A percentile compares a stretch with the other conserved stretches of the same genome.
Conservation (phyloP, 2,329 filamentous ascomycete genomes). For the Rhynchosporium graminicola region DNA sequence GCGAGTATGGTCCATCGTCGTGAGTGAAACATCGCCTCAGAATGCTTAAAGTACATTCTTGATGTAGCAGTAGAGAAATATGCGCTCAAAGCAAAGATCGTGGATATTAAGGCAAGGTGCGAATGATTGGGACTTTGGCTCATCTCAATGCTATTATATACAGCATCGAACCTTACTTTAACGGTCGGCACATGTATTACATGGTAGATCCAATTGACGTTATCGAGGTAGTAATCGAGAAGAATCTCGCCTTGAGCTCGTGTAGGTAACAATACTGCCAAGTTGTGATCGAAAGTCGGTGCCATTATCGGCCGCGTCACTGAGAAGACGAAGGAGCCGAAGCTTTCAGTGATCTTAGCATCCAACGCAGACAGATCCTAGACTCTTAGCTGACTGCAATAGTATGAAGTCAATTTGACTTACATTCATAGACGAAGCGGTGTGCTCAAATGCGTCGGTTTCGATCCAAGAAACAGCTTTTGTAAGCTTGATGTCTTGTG, state of each 20-base stretch:
- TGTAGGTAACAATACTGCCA: slow-evolving; percentile 24
- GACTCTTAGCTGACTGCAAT: neutral
- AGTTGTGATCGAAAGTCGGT: slow-evolving; percentile 15
- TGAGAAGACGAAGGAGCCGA: slow-evolving; percentile 25
- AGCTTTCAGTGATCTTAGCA: slow-evolving; percentile 22
- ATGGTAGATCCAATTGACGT: slow-evolving; percentile 33
- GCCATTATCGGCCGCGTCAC: slow-evolving; percentile 13
- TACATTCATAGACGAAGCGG: slow-evolving; percentile 16
- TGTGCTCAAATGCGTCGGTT: slow-evolving; percentile 29
- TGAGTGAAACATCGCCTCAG: slow-evolving; percentile 15
- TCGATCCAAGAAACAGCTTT: slow-evolving; percentile 26
- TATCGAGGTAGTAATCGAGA: slow-evolving; percentile 26
- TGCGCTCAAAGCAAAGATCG: slow-evolving; percentile 29
- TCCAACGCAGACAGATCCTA: slow-evolving; percentile 13
- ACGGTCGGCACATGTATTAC: slow-evolving; percentile 33
- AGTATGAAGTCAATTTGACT: neutral
- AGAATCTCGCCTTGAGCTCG: slow-evolving; percentile 23
- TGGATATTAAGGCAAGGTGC: slow-evolving; percentile 27
- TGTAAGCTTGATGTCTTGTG: slow-evolving; percentile 21
- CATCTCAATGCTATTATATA: slow-evolving; percentile 27
- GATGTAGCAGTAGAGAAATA: slow-evolving; percentile 26
- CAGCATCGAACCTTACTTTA: slow-evolving; percentile 12
- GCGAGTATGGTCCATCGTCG: slow-evolving; percentile 27
- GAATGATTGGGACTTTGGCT: slow-evolving; percentile 22
- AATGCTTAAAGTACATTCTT: slow-evolving; percentile 13